phyloP scores from a whole-genome alignment of 768 basidiomycete genomes.

The Rhodotorula diobovata region DNA sequence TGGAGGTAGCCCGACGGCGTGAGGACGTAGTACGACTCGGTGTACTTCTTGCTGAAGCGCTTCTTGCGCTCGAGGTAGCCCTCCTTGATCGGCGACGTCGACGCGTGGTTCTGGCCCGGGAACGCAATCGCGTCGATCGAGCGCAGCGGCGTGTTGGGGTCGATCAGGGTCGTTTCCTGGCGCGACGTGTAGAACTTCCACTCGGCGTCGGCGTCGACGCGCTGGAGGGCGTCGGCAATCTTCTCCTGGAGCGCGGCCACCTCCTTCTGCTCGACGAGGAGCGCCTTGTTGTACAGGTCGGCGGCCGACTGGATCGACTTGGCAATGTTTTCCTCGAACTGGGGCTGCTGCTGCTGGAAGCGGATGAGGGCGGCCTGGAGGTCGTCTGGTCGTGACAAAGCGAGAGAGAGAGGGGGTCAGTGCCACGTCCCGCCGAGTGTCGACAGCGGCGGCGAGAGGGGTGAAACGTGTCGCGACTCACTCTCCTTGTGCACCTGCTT shows the following conservation, averaged over 20 bases:
- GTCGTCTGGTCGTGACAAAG: constrained; percentile 16
- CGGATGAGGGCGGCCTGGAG: constrained; percentile 41
- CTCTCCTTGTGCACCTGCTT: constrained; percentile 53
- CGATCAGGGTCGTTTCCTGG: constrained; percentile 27
- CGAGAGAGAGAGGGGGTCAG: background rate
- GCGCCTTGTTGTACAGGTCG: constrained; percentile 31
- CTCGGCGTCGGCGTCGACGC: constrained; percentile 31
- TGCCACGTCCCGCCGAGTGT: no score
- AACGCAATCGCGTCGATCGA: constrained; percentile 39
- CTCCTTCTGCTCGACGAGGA: constrained; percentile 17
- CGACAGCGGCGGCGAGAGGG: background rate
- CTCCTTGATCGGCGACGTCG: constrained; percentile 41
- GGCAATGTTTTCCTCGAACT: constrained; percentile 31
- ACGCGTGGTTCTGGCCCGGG: constrained; percentile 42
- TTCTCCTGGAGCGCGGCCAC: constrained; percentile 17
- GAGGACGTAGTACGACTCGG: constrained; percentile 43
- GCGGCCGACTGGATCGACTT: constrained; percentile 24
- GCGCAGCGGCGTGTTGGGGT: constrained; percentile 37
- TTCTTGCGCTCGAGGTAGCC: constrained; percentile 46
- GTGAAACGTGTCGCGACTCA: background rate
- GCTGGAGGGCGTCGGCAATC: constrained; percentile 31
- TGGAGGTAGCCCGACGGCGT: constrained; percentile 45
- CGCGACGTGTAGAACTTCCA: constrained; percentile 22
- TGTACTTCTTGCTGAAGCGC: constrained; percentile 44
- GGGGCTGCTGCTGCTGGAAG: constrained; percentile 40